phyloP scores from a whole-genome alignment of 2,329 filamentous ascomycete genomes.

The Xylariaceae sp. region DNA sequence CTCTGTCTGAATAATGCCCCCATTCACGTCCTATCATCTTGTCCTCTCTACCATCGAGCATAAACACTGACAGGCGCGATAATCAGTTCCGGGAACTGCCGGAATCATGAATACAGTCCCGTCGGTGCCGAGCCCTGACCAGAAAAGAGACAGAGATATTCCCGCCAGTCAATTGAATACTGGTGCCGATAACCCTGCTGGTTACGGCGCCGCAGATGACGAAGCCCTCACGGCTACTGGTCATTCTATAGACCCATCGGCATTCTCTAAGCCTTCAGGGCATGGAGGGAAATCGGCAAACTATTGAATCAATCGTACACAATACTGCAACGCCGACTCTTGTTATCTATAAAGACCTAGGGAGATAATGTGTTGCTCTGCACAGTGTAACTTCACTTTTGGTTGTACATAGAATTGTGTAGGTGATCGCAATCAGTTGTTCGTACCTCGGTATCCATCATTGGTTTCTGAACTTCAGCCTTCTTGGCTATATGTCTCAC shows the following conservation, averaged over 20 bases:
- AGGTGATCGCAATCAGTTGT: too few species aligned
- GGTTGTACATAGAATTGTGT: too few species aligned
- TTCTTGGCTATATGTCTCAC: too few species aligned
- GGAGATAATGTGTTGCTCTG: background rate
- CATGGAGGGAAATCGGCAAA: slow-evolving; percentile 23
- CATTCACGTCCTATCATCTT: background rate
- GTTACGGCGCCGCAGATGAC: slow-evolving; percentile 13
- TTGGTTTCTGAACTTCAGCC: too few species aligned
- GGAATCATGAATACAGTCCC: slow-evolving; percentile 25
- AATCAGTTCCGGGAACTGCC: slow-evolving; percentile 22
- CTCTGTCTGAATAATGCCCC: background rate
- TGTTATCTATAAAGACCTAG: too few species aligned
- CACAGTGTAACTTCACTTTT: too few species aligned
- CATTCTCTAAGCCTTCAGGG: slow-evolving; percentile 16
- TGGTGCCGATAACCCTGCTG: slow-evolving; percentile 24
- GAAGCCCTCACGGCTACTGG: slow-evolving; percentile 22
- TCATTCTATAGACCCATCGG: slow-evolving; percentile 17
- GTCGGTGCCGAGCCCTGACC: slow-evolving; percentile 22
- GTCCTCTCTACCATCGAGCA: background rate
- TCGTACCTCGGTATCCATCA: too few species aligned
- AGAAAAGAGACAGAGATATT: slow-evolving; percentile 16
- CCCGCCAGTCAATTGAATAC: slow-evolving; percentile 20
- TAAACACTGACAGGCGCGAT: background rate
- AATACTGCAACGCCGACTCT: background rate
- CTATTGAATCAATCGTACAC: background rate